These are phyloP conservation scores for Cytospora paraplurivora DNA, from an alignment of 2,329 filamentous ascomycete genomes.

Conservation along the genomic window DNA sequence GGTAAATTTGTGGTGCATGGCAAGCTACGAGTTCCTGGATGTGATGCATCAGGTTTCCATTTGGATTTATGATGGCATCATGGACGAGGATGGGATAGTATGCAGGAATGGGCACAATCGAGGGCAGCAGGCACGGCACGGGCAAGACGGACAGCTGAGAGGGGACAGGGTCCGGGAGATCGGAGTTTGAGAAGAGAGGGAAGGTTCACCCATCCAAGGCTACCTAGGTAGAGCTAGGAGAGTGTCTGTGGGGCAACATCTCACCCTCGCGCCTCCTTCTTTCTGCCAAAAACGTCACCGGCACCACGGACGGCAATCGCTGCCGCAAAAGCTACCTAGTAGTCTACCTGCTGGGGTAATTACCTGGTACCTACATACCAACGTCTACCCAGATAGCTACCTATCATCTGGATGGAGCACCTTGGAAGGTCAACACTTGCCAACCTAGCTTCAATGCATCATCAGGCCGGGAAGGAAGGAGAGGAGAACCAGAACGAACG, in stretches of 20 bases:
- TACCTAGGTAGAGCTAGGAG: not conserved
- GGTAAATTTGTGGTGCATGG: not conserved
- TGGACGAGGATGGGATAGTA: not conserved
- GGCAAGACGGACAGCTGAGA: constrained; percentile 14
- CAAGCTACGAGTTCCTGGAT: not conserved
- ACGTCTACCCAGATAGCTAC: not conserved
- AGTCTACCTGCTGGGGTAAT: not conserved
- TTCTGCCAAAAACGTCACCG: not conserved
- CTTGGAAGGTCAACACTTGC: not conserved
- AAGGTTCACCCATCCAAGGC: not conserved
- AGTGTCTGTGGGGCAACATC: not conserved
- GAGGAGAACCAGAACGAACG: too few relatives aligned
- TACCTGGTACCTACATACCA: not conserved
- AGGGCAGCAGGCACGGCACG: constrained; percentile 28
- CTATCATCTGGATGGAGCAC: not conserved
- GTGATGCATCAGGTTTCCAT: not conserved
- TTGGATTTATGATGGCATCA: not conserved
- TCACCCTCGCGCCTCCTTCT: not conserved
- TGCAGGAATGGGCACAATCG: constrained; percentile 19
- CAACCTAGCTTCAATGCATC: not conserved
- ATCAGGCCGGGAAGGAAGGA: not conserved
- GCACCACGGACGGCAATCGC: not conserved
- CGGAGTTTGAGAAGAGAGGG: constrained; percentile 14
- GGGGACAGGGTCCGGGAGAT: constrained; percentile 22
- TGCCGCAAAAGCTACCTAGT: not conserved